These are phyloP conservation scores for Candida krabiensis DNA, from an alignment of 805 yeast genomes.

Conservation along the genomic window DNA sequence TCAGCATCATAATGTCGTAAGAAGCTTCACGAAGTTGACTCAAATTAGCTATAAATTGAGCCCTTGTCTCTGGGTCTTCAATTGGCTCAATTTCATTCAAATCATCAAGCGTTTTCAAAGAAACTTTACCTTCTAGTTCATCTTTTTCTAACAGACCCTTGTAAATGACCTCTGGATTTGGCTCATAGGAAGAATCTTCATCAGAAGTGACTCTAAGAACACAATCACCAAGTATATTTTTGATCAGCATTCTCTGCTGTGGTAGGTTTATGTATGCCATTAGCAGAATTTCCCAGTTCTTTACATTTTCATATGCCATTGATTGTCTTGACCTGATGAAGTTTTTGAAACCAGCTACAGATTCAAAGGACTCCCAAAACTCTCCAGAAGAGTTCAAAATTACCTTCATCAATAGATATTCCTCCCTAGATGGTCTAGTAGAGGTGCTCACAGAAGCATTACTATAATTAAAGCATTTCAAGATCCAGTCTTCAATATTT, in stretches of 20 bases:
- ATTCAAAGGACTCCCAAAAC: constrained; percentile 34
- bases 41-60: constrained; percentile 68
- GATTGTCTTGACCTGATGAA: constrained; percentile 26
- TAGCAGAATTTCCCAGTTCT: constrained; percentile 47
- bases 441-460: constrained; percentile 12
- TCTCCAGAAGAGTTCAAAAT: constrained; percentile 46
- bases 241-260: constrained; percentile 47
- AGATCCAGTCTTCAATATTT: constrained; percentile 36
- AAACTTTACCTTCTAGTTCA: constrained; percentile 26
- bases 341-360: constrained; percentile 23
- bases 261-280: constrained; percentile 46
- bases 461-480: constrained; percentile 33
- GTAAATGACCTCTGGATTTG: constrained; percentile 70
- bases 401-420: constrained; percentile 60
- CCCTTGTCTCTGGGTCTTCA: constrained; percentile 72
- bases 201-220: constrained; percentile 42
- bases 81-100: constrained; percentile 60
- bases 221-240: constrained; percentile 39
- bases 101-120: constrained; percentile 19
- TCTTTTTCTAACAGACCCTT: constrained; percentile 39
- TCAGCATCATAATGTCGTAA: constrained; percentile 54
- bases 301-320: constrained; percentile 13
- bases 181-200: constrained; percentile 65
- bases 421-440: constrained; percentile 60
- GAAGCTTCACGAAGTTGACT: constrained; percentile 72